Evolutionary conservation across 495 filamentous ascomycete species (phyloP), one percentile per base, ranked within the genome.

Genomic region (Amorphotheca resinae): DNA sequence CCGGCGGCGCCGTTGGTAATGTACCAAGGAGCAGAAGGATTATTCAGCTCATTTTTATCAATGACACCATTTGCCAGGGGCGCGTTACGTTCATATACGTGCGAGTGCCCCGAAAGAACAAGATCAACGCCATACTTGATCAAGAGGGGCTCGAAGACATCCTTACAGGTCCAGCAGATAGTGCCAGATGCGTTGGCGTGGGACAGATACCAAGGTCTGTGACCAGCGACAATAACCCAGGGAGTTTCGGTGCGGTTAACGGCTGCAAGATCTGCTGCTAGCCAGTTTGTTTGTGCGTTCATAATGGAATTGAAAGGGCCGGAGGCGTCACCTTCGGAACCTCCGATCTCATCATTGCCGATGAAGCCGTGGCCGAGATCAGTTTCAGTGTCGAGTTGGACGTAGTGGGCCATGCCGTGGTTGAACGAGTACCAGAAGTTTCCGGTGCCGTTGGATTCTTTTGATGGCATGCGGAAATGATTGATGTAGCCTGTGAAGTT

Each of bases 391-490:
- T 73, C 58, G 48, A 73, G 63, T 59, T 64, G 61, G 17, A 66
- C 53, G 35, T 68, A 55, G 52, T 74, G 69, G 0, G 57, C 68
- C 58, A 68, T 64, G 45, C 70, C 70, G 44, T 72, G 65, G 31
- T 74, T 65, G 53, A 70, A 74, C 1, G 65, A 69, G 52, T 74
- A 74, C 70, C 70, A 74, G 59, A 72, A 72, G 59, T 67, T 70
- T 12, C 58, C 46, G 0, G 63, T 61, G 2, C 55, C 56, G 0
- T 64, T 64, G 5, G 49, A 1, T 22, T 51, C 1, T 67, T 66
- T 64, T 70, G 34, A 37, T 8, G 34, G 15, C 34, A 37, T 71
- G 18, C 62, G 57, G 49, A 65, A 73, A 14, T 64, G 68, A 35
- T 73, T 66, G 52, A 64, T 54, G 51, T 64, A 70, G 20, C 66